Evolutionary conservation across 225 moss, liverwort and hornwort species (phyloP).

Genomic region (Sphagnum contortum): DNA sequence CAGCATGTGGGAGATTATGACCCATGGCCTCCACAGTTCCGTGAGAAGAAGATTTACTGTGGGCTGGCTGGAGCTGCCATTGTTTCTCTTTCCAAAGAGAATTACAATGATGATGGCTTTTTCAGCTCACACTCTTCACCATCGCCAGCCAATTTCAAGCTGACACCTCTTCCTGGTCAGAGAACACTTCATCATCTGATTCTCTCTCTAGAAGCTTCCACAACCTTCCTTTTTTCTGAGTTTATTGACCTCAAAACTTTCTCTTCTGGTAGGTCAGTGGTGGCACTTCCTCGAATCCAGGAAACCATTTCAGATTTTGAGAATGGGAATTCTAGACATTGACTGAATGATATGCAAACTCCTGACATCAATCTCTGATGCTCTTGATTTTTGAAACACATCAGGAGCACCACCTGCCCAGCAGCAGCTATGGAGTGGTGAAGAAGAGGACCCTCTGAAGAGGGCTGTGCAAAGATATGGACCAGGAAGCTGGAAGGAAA

Average conservation of each 20-base stretch:
- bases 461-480: slow-evolving; percentile 42
- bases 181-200: neutral
- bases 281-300: too few relatives aligned
- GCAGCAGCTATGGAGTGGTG: slow-evolving; percentile 36
- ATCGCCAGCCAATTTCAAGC: slow-evolving; percentile 18
- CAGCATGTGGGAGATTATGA: slow-evolving; percentile 38
- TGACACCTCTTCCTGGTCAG: slow-evolving; percentile 28
- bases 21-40: slow-evolving; percentile 42
- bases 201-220: too few relatives aligned
- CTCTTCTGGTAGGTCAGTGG: too few relatives aligned
- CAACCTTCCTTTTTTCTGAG: too few relatives aligned
- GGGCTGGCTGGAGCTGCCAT: slow-evolving; percentile 53
- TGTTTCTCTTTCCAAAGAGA: slow-evolving; percentile 18
- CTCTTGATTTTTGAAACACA: neutral
- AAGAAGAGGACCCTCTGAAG: slow-evolving; percentile 50
- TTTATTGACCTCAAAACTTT: too few relatives aligned
- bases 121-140: slow-evolving; percentile 23
- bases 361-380: neutral
- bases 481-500: slow-evolving; percentile 61
- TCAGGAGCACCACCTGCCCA: slow-evolving; percentile 6
- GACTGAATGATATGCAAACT: too few relatives aligned
- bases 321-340: too few relatives aligned
- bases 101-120: slow-evolving; percentile 18
- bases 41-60: slow-evolving; percentile 38
- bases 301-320: too few relatives aligned